Evolutionary conservation across 164 flowering plant species (phyloP).

Genomic region (Vitis rupestris): DNA sequence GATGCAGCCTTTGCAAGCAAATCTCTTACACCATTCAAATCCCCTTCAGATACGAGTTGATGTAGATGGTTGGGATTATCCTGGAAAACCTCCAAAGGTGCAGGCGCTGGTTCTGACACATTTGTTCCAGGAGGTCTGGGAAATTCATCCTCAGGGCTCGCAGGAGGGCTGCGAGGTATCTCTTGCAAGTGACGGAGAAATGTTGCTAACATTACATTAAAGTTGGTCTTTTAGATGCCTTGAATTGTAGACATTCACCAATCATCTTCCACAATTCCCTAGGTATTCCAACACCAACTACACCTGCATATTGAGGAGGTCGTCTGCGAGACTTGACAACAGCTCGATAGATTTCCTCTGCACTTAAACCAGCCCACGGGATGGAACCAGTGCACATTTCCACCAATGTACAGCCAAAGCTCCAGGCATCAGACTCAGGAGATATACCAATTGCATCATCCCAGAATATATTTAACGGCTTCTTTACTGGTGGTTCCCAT

Average conservation of each 20-base stretch:
- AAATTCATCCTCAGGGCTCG: conserved; percentile 84
- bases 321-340: conserved; percentile 72
- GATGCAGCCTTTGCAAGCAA: conserved; percentile 78
- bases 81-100: conserved; percentile 45
- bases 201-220: conserved; percentile 77
- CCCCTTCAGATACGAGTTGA: conserved; percentile 81
- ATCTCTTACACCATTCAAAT: conserved; percentile 74
- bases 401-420: conserved; percentile 97
- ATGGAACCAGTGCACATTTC: conserved; percentile 99
- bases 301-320: conserved; percentile 98
- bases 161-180: conserved; percentile 91
- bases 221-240: conserved; percentile 84
- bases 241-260: conserved; percentile 95
- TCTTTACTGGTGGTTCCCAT: conserved; percentile 96
- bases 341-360: conserved; percentile 85
- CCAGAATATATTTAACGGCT: conserved; percentile 84
- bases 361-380: conserved; percentile 97
- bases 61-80: conserved; percentile 63
- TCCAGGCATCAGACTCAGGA: conserved; percentile 98
- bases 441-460: conserved; percentile 95
- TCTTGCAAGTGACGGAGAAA: conserved; percentile 95
- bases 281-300: conserved; percentile 97
- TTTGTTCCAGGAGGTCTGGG: conserved; percentile 39
- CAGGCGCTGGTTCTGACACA: conserved; percentile 41
- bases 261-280: conserved; percentile 98